phyloP scores from a whole-genome alignment of 148 eudicot species.

The Arbutus unedo region DNA sequence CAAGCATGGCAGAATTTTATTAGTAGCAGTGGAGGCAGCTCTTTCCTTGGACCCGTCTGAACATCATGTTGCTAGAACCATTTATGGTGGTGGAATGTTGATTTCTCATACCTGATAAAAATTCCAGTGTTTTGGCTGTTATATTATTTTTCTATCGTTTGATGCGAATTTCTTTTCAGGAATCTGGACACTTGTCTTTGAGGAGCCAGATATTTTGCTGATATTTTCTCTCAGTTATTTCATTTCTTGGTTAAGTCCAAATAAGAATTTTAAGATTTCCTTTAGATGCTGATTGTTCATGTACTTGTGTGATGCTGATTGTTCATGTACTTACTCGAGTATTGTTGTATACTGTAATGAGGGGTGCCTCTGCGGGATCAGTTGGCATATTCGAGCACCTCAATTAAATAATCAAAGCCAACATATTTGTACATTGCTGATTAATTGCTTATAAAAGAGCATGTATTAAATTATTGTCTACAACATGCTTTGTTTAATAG shows the following conservation, averaged over 20 bases:
- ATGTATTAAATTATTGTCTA: neutral
- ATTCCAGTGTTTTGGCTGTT: neutral
- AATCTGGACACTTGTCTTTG: neutral
- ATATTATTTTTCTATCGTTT: neutral
- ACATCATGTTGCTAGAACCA: neutral
- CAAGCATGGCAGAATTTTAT: neutral
- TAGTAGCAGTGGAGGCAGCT: neutral
- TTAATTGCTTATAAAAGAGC: neutral
- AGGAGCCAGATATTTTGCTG: neutral
- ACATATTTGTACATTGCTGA: neutral
- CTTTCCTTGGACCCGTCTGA: neutral
- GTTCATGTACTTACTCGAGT: neutral
- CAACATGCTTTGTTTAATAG: neutral
- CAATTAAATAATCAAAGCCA: neutral
- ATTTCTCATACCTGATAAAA: neutral
- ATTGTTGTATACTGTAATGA: neutral
- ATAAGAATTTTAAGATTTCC: neutral
- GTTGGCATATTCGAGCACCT: neutral
- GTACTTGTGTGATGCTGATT: neutral
- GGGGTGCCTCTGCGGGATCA: neutral
- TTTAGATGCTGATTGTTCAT: neutral
- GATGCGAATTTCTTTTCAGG: neutral
- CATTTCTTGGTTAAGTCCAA: neutral
- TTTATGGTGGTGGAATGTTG: neutral
- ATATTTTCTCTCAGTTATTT: neutral